Base-by-base conservation (phyloP, 805 yeast genomes). In the Candida namnaoensis region DNA sequence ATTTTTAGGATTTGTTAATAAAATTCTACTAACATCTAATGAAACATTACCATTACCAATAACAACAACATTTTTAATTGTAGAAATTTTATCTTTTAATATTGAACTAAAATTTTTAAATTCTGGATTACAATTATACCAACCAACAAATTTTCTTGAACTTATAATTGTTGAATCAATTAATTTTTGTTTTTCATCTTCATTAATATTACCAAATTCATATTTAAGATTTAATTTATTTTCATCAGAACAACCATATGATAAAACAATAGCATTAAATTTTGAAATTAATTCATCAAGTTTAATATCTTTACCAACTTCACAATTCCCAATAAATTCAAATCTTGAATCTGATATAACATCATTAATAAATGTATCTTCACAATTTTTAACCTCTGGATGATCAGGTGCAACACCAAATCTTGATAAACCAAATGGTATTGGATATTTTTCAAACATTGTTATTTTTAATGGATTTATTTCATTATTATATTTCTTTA, bases 391-490 rank as follows among this genome's bases (percentile, higher is more conserved):
- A 30, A 93, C 98, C 54, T 93, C 98, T 0, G 96, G 96, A 61
- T 93, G 97, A 62, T 93, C 99, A 3, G 99, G 99, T 0, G 99
- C 97, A n/a, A 93, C 98, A 1, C 99, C 99, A 57, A 76, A 90
- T 32, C 99, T 64, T 35, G 90, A 80, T 32, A 93, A 69, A 0
- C 99, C 99, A 64, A 74, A 91, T 0, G 99, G 99, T 7, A 88
- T 80, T 0, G 97, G 96, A 25, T 80, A 65, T 47, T 77, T 72
- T 54, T 93, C 99, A 66, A 80, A 88, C 60, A 91, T 69, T 45
- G 87, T 93, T 5, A 90, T 19, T 19, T 19, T 19, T 19, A 19
- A 19, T 69, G 43, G 71, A 58, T 0, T 8, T 26, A 3, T 26
- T 26, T 7, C 65, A 44, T 64, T 60, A 4, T 64, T 55, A 5